A percentile compares a stretch with the other conserved stretches of the same genome.
phyloP scores from a whole-genome alignment of 345 rosid species.

The Eutrema heterophyllum region DNA sequence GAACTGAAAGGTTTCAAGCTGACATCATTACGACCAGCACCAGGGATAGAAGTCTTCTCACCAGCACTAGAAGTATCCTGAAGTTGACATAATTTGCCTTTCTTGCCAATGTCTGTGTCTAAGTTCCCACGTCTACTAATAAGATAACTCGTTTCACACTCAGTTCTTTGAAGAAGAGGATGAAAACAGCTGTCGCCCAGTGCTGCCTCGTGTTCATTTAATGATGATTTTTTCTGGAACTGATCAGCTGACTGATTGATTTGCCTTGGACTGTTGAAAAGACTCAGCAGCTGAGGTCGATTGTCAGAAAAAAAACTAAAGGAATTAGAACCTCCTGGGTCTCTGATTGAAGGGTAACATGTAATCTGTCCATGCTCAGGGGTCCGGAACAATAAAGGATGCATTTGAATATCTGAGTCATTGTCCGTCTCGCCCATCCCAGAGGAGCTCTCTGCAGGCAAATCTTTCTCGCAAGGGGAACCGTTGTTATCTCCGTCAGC shows the following conservation, averaged over 20 bases:
- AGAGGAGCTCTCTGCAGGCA: slow-evolving; percentile 42
- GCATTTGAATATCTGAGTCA: slow-evolving; percentile 71
- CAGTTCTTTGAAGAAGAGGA: slow-evolving; percentile 74
- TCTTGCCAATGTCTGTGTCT: slow-evolving; percentile 30
- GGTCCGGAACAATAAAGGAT: slow-evolving; percentile 78
- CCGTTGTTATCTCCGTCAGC: slow-evolving; percentile 30
- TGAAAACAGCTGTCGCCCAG: slow-evolving; percentile 67
- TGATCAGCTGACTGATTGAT: slow-evolving; percentile 33
- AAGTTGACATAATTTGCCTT: slow-evolving; percentile 36
- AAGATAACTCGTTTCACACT: slow-evolving; percentile 35
- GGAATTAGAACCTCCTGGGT: slow-evolving; percentile 40
- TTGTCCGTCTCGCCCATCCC: slow-evolving; percentile 38
- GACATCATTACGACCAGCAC: slow-evolving; percentile 25
- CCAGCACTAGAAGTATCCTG: slow-evolving; percentile 31
- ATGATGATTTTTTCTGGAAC: slow-evolving; percentile 38
- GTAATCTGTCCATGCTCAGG: slow-evolving; percentile 55
- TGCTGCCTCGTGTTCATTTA: slow-evolving; percentile 39
- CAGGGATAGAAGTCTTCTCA: slow-evolving; percentile 32
- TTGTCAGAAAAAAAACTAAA: slow-evolving; percentile 73
- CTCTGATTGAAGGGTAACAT: slow-evolving; percentile 45
- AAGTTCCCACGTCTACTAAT: slow-evolving; percentile 27
- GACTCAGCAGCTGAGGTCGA: slow-evolving; percentile 76
- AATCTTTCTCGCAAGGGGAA: slow-evolving; percentile 36
- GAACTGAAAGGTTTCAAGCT: slow-evolving; percentile 27
- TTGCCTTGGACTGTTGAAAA: slow-evolving; percentile 62